These are phyloP conservation scores for Hypoxylon fragiforme DNA, from an alignment of 495 filamentous ascomycete genomes.

Conservation along the genomic window DNA sequence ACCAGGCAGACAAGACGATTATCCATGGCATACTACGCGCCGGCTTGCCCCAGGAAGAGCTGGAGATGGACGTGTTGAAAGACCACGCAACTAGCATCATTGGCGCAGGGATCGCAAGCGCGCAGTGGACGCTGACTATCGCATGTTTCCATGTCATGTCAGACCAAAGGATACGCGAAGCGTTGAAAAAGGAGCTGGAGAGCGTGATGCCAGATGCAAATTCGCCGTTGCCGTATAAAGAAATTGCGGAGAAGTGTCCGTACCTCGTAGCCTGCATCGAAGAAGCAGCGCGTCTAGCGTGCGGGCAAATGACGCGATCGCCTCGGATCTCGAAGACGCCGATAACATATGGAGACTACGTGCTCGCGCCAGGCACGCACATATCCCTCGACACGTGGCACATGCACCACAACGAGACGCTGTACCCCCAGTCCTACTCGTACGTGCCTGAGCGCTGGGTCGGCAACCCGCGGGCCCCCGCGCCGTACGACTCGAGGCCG, in stretches of 20 bases:
- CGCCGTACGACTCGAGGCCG: slow-evolving; percentile 36
- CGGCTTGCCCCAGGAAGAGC: slow-evolving; percentile 37
- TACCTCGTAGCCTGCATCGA: slow-evolving; percentile 6
- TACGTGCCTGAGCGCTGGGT: slow-evolving; percentile 56
- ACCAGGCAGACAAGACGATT: slow-evolving; percentile 24
- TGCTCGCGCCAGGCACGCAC: slow-evolving; percentile 18
- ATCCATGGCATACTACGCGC: slow-evolving; percentile 38
- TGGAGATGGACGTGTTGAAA: slow-evolving; percentile 22
- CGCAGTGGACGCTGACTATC: slow-evolving; percentile 32
- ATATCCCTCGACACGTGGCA: slow-evolving; percentile 30
- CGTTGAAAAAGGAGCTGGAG: slow-evolving; percentile 38
- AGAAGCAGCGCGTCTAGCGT: background rate
- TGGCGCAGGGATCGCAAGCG: slow-evolving; percentile 45
- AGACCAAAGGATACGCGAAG: slow-evolving; percentile 28
- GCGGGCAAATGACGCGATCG: too few relatives aligned
- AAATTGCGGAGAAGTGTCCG: slow-evolving; percentile 28
- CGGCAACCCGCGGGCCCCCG: slow-evolving; percentile 15
- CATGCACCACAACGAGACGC: slow-evolving; percentile 44
- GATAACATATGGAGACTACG: slow-evolving; percentile 14
- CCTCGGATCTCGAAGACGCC: background rate
- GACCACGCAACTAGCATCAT: slow-evolving; percentile 35
- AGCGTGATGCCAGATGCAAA: slow-evolving; percentile 22
- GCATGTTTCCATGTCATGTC: slow-evolving; percentile 39
- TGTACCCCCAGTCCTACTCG: slow-evolving; percentile 43
- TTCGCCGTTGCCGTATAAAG: slow-evolving; percentile 15